These are phyloP conservation scores for Buxus sempervirens DNA, from an alignment of 164 flowering plant genomes.

Conservation along the genomic window DNA sequence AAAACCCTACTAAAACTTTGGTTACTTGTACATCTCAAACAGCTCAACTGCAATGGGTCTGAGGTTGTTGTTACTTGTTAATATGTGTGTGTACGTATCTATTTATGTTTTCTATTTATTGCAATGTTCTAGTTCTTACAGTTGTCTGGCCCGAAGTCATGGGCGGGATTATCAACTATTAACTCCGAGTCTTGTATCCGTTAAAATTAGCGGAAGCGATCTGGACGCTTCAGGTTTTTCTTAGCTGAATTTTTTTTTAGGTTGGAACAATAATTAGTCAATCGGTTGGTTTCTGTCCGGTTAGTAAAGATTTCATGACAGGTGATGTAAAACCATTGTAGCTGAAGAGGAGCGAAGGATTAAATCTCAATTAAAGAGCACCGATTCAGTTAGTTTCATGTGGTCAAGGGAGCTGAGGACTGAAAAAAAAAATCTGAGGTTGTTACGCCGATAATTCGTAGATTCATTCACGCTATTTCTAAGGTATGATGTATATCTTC, in stretches of 20 bases:
- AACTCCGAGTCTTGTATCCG: not conserved
- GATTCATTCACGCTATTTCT: too few relatives aligned
- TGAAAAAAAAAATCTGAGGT: too few relatives aligned
- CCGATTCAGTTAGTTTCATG: not conserved
- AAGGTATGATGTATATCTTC: too few relatives aligned
- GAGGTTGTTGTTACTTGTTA: too few relatives aligned
- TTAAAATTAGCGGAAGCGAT: not conserved
- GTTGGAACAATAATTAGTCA: not conserved
- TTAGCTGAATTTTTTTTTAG: not conserved
- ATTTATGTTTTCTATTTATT: not conserved
- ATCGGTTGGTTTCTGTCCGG: not conserved
- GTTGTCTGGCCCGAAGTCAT: not conserved
- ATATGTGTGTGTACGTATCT: not conserved
- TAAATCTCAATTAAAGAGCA: not conserved
- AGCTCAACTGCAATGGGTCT: not conserved
- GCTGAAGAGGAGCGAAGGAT: too few relatives aligned
- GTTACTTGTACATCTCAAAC: not conserved
- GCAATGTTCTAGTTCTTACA: not conserved
- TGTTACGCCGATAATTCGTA: too few relatives aligned
- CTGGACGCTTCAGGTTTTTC: not conserved
- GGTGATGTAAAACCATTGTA: not conserved
- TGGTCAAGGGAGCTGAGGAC: too few relatives aligned
- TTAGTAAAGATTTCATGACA: not conserved
- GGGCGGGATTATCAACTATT: not conserved
- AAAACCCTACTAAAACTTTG: conserved; percentile 15